Conservation (phyloP, 257 asterid species). For the Schizonepeta tenuifolia region DNA sequence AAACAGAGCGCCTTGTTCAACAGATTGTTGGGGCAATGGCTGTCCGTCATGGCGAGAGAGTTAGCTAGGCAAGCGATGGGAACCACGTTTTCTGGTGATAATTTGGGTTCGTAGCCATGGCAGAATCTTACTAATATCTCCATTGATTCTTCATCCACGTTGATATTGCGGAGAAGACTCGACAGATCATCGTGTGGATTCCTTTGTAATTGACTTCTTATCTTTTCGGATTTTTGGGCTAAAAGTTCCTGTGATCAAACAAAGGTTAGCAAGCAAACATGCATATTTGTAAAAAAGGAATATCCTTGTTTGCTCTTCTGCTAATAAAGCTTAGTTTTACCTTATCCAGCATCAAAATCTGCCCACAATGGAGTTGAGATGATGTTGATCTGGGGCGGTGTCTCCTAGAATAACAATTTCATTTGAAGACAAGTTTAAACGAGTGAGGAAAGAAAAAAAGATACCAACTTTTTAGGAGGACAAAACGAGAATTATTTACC, state of each 20-base stretch:
- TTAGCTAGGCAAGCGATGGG: conserved; percentile 64
- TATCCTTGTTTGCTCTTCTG: neutral
- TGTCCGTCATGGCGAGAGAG: conserved; percentile 77
- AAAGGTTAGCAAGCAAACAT: neutral
- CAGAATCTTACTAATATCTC: conserved; percentile 84
- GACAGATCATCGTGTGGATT: conserved; percentile 54
- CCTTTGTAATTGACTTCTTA: conserved; percentile 47
- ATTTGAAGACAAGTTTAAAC: neutral
- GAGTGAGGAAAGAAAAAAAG: neutral
- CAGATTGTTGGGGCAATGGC: conserved; percentile 60
- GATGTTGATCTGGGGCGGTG: conserved; percentile 44
- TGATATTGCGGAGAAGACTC: conserved; percentile 52
- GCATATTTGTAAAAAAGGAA: too few species aligned
- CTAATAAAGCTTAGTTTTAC: conserved; percentile 29
- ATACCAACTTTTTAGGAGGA: neutral
- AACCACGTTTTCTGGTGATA: conserved; percentile 60
- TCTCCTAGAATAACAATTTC: conserved; percentile 47
- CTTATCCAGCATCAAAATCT: conserved; percentile 51
- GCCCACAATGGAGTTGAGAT: conserved; percentile 58
- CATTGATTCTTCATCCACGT: conserved; percentile 61
- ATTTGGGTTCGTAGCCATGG: conserved; percentile 59
- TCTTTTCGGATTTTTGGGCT: conserved; percentile 61
- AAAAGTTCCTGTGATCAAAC: conserved; percentile 52
- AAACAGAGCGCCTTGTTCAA: conserved; percentile 45
- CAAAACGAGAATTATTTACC: conserved; percentile 34